Base-by-base conservation (phyloP, 148 eudicot species). In the Linanthus parryae region DNA sequence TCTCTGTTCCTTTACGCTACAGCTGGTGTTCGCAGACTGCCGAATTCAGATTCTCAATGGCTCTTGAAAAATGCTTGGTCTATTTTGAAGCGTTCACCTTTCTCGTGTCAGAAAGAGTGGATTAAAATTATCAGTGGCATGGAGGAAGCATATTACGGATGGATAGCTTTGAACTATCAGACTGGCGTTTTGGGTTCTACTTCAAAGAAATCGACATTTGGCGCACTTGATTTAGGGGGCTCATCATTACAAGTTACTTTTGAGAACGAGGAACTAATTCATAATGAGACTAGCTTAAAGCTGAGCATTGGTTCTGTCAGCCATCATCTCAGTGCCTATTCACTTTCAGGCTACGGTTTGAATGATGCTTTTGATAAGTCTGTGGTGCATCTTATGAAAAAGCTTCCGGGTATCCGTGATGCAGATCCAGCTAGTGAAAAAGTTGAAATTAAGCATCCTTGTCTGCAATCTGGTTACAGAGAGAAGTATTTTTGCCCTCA, bases 301-400 rank as follows among this genome's bases (percentile, higher is more conserved):
- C 76, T 94, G 38, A 82, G 82, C 69, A 88, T 94, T 64, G 99
- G 99, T 40, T 74, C 91, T 44, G 85, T 82, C 43, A 94, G 63
- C 52, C 88, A 94, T 83, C 90, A 82, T 76, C 84, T 94, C 19
- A 94, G 68, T 75, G 99, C 96, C 34, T 94, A 88, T 69, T 94
- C 99, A 17, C 81, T 94, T 28, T 66, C 85, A 48, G 96, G 96
- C 9, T 94, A 94, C 76, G 99, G 99, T 44, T 73, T 94, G 54
- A 94, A 94, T 68, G 99, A 94, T 72, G 99, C 99, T 33, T 94
- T 94, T 67, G 99, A 88, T 60, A 94, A 82, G 62, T 94, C 99
- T 16, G 96, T 94, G 8, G 73, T 75, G 53, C 75, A 73, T 77
- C 83, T 94, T 64, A 60, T 94, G 47, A 82, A 76, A 59, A 64